Evolutionary conservation across 169 alveolate species (phyloP).

Genomic region (Cryptosporidium baileyi): DNA sequence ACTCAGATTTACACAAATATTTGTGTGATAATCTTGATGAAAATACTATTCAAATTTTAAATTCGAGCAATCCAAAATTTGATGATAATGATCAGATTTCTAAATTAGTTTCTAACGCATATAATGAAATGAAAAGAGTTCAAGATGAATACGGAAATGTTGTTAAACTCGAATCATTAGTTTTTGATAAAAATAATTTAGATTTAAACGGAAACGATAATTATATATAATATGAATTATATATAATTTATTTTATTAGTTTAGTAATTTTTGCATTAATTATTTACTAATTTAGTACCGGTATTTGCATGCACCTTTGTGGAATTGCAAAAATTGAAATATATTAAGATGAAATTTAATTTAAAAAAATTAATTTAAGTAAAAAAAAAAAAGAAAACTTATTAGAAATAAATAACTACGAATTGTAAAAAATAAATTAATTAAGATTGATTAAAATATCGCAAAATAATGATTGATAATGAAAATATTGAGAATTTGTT

Average conservation of each 20-base stretch:
- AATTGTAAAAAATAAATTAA: not conserved
- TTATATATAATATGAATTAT: not conserved
- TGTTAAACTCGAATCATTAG: not conserved
- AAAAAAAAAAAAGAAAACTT: not conserved
- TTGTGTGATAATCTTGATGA: slow-evolving; percentile 46
- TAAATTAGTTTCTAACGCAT: slow-evolving; percentile 2
- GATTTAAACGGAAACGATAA: not conserved
- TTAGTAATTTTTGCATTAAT: not conserved
- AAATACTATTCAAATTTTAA: not conserved
- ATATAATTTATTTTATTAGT: not conserved
- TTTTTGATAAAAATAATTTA: not conserved
- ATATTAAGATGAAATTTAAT: not conserved
- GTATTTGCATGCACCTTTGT: slow-evolving; percentile 41
- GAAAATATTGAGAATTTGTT: slow-evolving; percentile 60
- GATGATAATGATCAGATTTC: slow-evolving; percentile 17
- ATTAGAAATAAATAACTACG: not conserved
- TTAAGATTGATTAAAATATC: not conserved
- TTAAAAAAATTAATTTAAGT: not conserved
- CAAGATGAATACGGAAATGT: slow-evolving; percentile 19
- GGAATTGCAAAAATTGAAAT: not conserved
- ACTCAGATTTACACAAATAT: slow-evolving; percentile 29
- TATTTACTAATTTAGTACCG: not conserved
- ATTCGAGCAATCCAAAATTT: not conserved
- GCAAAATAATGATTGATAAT: slow-evolving; percentile 7
- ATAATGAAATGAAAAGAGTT: slow-evolving; percentile 9